Evolutionary conservation across 1,284 basidiomycete species (phyloP), one percentile per base, ranked within the genome.

Genomic region (Taiwanofungus camphoratus): DNA sequence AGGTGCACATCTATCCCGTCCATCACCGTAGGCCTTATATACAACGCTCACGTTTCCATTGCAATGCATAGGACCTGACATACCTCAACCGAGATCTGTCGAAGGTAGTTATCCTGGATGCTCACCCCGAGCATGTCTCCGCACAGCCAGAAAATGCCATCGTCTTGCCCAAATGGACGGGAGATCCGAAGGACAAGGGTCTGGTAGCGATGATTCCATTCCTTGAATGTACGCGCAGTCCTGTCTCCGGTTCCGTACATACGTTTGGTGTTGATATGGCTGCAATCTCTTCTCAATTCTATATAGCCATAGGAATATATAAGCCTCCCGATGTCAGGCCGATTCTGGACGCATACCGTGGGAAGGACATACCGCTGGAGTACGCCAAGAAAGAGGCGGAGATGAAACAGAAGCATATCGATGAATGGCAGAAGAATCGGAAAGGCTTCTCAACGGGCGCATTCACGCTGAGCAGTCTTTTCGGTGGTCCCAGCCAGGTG

Each of bases 161-260:
- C 50, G 68, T 93, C 36, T 58, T 98, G 34, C 81, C 86, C 13
- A 84, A 84, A 49, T 99, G 96, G 96, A 81, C 83, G 6, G 94
- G 93, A 7, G 79, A 87, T 44, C 68, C 79, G 0, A 69, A 73
- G 20, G 92, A 95, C 62, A 79, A 71, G 53, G 92, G 90, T 1
- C 77, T 99, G 16, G 64, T 99, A 9, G 87, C 85, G 9, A 76
- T 97, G 70, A 92, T 99, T 52, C 94, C 95, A 0, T 98, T 98
- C 82, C 77, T 99, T 6, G 95, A 99, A 70, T 92, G 92, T 92
- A 62, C 38, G 85, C 72, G 5, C 22, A 19, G 9, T 29, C 26
- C n/a, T 8, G 26, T n/a, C n/a, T n/a, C n/a, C n/a, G n/a, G n/a
- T n/a, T n/a, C 26, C 26, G 26, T 29, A 29, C n/a, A 8, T 29